Evolutionary conservation across 352 stramenopile species (phyloP).

Genomic region (Pythium insidiosum): DNA sequence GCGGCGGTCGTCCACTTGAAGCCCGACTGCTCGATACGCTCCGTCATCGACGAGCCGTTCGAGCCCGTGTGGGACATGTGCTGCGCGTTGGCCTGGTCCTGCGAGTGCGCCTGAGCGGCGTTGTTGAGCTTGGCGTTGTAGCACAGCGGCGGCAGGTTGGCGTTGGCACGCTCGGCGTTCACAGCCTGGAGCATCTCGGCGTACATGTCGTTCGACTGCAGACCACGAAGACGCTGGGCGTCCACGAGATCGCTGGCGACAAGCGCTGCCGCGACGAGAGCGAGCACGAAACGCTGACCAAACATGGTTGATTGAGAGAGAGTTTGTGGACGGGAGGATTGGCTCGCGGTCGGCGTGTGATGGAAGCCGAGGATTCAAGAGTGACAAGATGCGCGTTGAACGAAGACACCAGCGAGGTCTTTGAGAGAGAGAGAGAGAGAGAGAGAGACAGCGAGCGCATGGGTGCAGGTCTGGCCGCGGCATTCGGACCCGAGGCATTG

Average conservation of each 20-base stretch:
- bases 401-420: neutral
- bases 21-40: neutral
- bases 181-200: conserved; percentile 36
- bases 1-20: conserved; percentile 14
- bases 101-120: conserved; percentile 14
- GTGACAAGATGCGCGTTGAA: neutral
- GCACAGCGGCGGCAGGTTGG: conserved; percentile 10
- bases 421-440: neutral
- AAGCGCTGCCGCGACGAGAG: neutral
- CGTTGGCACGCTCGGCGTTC: conserved; percentile 37
- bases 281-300: neutral
- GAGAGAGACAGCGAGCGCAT: neutral
- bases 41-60: neutral
- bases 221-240: neutral
- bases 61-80: conserved; percentile 16
- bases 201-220: conserved; percentile 2
- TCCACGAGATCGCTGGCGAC: neutral
- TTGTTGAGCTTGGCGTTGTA: conserved; percentile 14
- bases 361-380: neutral
- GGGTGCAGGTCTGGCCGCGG: neutral
- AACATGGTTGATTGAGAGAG: neutral
- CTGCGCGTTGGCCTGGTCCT: conserved; percentile 16
- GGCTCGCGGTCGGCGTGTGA: neutral
- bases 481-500: no score
- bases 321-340: neutral